phyloP scores from a whole-genome alignment of 1,284 basidiomycete species.

The Thelephora terrestris region DNA sequence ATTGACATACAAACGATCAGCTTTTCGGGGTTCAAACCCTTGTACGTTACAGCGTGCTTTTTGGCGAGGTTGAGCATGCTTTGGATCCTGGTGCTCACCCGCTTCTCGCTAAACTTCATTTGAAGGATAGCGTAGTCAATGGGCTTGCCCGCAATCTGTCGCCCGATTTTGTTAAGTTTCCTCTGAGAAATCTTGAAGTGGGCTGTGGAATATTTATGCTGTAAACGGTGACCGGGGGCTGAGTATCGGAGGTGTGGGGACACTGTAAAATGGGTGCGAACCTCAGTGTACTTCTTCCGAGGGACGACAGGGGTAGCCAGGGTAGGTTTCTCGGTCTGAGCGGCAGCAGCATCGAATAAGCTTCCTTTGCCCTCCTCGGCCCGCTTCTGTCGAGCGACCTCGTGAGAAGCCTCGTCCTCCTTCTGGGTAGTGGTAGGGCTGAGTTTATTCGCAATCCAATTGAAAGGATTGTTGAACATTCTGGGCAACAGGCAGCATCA shows the following conservation, averaged over 20 bases:
- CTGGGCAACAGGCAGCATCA: slow-evolving; percentile 10
- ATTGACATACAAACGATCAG: slow-evolving; percentile 70
- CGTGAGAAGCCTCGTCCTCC: slow-evolving; percentile 36
- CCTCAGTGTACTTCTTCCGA: slow-evolving; percentile 23
- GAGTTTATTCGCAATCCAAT: slow-evolving; percentile 56
- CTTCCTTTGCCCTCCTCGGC: slow-evolving; percentile 42
- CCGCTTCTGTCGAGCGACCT: slow-evolving; percentile 41
- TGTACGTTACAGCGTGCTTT: slow-evolving; percentile 75
- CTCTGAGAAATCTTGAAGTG: slow-evolving; percentile 90
- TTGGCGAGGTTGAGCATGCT: slow-evolving; percentile 83
- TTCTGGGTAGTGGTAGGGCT: slow-evolving; percentile 37
- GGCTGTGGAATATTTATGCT: slow-evolving; percentile 89
- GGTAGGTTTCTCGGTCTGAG: slow-evolving; percentile 18
- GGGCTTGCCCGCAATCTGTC: slow-evolving; percentile 82
- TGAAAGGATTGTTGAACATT: slow-evolving; percentile 38
- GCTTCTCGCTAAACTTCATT: slow-evolving; percentile 92
- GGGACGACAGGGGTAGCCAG: slow-evolving; percentile 11
- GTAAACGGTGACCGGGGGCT: background rate
- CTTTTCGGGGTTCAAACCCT: slow-evolving; percentile 64
- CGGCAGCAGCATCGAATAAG: slow-evolving; percentile 38
- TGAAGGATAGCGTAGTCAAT: slow-evolving; percentile 94
- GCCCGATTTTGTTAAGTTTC: slow-evolving; percentile 83
- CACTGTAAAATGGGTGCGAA: slow-evolving; percentile 11
- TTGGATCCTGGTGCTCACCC: slow-evolving; percentile 78
- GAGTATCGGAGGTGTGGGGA: background rate